Evolutionary conservation across 805 yeast species (phyloP).

Genomic region (Metschnikowia noctiluminum): DNA sequence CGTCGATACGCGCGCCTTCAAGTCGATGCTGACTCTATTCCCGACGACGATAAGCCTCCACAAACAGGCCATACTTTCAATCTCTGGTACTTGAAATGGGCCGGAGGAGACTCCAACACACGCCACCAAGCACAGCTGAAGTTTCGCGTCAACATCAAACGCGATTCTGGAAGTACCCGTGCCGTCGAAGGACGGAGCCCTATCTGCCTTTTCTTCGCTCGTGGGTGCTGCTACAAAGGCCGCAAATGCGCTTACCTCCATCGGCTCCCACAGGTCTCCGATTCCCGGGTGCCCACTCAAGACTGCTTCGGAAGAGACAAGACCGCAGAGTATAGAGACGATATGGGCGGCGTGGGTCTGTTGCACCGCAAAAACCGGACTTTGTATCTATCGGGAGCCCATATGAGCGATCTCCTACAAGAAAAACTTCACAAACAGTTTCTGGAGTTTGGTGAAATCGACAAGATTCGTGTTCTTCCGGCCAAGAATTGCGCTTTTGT

Average conservation of each 20-base stretch:
- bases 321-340: conserved; percentile 77
- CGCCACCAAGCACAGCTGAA: conserved; percentile 48
- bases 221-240: conserved; percentile 84
- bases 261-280: conserved; percentile 62
- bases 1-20: conserved; percentile 67
- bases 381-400: conserved; percentile 66
- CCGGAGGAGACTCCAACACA: conserved; percentile 59
- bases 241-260: conserved; percentile 73
- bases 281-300: conserved; percentile 55
- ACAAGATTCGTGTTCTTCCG: conserved; percentile 57
- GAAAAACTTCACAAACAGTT: conserved; percentile 45
- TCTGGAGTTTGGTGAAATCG: conserved; percentile 73
- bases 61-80: conserved; percentile 81
- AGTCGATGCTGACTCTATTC: conserved; percentile 55
- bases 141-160: conserved; percentile 53
- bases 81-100: conserved; percentile 88
- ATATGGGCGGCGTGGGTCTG: conserved; percentile 92
- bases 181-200: conserved; percentile 51
- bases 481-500: conserved; percentile 75
- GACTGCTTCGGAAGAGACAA: conserved; percentile 95
- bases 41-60: conserved; percentile 63
- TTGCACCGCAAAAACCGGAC: conserved; percentile 69
- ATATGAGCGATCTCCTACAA: conserved; percentile 36
- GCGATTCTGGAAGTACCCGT: conserved; percentile 73
- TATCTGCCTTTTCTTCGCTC: conserved; percentile 81